Base-by-base conservation (phyloP, 2,329 filamentous ascomycete genomes). In the Aaosphaeria arxii region DNA sequence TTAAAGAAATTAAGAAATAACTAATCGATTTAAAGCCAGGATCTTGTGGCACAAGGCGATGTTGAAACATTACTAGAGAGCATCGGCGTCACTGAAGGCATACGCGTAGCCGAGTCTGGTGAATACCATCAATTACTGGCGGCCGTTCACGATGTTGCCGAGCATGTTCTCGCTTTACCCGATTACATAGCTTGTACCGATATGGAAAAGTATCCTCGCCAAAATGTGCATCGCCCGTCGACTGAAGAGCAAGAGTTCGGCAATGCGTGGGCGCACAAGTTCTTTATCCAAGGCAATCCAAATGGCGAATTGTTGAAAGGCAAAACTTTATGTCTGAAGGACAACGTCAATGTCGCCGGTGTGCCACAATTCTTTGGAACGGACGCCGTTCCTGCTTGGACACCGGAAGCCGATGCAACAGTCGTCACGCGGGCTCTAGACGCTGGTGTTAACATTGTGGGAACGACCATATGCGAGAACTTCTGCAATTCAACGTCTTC, bases 231-330 rank as follows among this genome's bases (percentile, higher is more conserved):
- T 45, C 67, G 66, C 33, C 66, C 67, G 2, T 50, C 56, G 2
- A 55, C 49, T n/a, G 30, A 55, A 7, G 61, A 71, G 5, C 75
- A 76, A 40, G 49, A 59, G 4, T 58, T 71, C 33, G 67, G 68
- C 3, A 9, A 36, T 41, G 74, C 72, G 2, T 76, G 74, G 74
- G 74, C 73, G 5, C 75, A 72, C 71, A 67, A 57, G 43, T 73
- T 67, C 43, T 64, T 54, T 24, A 69, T 72, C 47, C 54, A 58
- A 44, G 69, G 72, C 49, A 40, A 7, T 40, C 7, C 39, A 7
- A 24, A 28, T 11, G 17, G 17, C 9, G 3, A 9, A 40, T 55
- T 71, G 28, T 64, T 78, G 5, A 50, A 66, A 5, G 71, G 71
- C 33, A 71, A 72, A 49, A 62, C 50, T 0, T 52, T 67, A 5